Base-by-base conservation (phyloP, 176 grass and related monocot species). In the Dendrocalamus sinicus region DNA sequence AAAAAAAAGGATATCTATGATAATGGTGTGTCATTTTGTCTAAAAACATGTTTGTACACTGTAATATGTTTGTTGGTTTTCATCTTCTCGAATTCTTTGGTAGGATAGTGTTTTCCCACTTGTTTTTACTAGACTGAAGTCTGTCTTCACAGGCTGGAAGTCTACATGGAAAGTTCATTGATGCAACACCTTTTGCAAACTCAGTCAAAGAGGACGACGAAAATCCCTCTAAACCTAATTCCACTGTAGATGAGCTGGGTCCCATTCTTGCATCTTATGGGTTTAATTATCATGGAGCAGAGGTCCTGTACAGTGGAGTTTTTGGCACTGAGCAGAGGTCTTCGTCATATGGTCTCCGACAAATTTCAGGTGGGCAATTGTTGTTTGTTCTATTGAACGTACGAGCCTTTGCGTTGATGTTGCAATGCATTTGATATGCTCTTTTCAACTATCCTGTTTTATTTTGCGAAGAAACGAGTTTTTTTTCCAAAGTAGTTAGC, bases 331-430 rank as follows among this genome's bases (percentile, higher is more conserved):
- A 95, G 81, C 51, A 95, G 76, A 69, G 93, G 96, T 71, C 96
- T 98, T 82, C 88, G 96, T 61, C 96, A 98, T 88, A 98, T 98
- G 96, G 96, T 98, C 73, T 98, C 96, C 3, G 96, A 98, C 32
- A 98, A 98, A 90, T 98, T 93, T 86, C 96, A 98, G 96, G 96
- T 98, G 70, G 58, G 68, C 53, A 30, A 58, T 78, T 40, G 12
- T 20, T 77, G 11, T 28, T 72, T 43, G 24, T 61, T 45, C 44
- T 59, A 57, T 30, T 43, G 66, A 66, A 47, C 58, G 19, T 44
- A 68, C 67, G 39, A 74, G 57, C 8, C 74, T 59, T 43, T 44
- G 15, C 50, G 30, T 76, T 43, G 15, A 67, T 32, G 24, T 53
- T 19, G 51, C 17, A 23, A 7, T 77, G 20, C 72, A 76, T 22